These are phyloP conservation scores for Verticillium nonalfalfae DNA, from an alignment of 2,329 filamentous ascomycete genomes.

Conservation along the genomic window DNA sequence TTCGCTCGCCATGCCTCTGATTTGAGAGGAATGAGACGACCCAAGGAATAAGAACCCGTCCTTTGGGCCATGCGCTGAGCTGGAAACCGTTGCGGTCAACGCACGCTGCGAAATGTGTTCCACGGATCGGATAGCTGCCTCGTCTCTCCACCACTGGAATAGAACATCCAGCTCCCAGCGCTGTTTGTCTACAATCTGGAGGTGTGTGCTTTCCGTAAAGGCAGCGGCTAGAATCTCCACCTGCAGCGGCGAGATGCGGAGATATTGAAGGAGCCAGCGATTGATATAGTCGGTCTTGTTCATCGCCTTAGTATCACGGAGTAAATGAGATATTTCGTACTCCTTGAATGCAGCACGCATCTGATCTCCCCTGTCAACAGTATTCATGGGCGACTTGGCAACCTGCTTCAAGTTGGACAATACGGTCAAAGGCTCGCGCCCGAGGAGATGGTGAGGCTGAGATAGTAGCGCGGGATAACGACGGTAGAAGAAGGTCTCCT, in stretches of 20 bases:
- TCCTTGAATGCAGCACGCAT: slow-evolving; percentile 39
- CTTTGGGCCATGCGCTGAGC: background rate
- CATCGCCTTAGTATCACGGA: slow-evolving; percentile 26
- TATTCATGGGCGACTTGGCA: slow-evolving; percentile 25
- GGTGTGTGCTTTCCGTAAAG: slow-evolving; percentile 22
- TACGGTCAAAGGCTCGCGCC: slow-evolving; percentile 30
- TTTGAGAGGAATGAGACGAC: background rate
- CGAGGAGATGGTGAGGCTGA: slow-evolving; percentile 38
- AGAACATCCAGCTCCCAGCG: slow-evolving; percentile 31
- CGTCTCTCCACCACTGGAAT: slow-evolving; percentile 28
- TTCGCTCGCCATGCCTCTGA: background rate
- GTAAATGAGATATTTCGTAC: slow-evolving; percentile 36
- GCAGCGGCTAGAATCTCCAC: slow-evolving; percentile 33
- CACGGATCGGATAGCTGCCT: background rate
- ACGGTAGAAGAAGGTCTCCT: slow-evolving; percentile 27
- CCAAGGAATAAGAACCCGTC: background rate
- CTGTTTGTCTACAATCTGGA: slow-evolving; percentile 24
- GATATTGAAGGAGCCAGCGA: slow-evolving; percentile 45
- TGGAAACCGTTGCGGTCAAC: background rate
- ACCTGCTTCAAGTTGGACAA: slow-evolving; percentile 32
- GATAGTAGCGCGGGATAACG: slow-evolving; percentile 40
- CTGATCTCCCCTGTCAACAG: slow-evolving; percentile 24
- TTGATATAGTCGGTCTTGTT: slow-evolving; percentile 40
- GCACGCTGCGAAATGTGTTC: background rate
- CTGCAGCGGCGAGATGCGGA: slow-evolving; percentile 39